A percentile compares a stretch with the other conserved stretches of the same genome.
Conservation (phyloP, 2,329 filamentous ascomycete species). For the Clonostachys rhizophaga region DNA sequence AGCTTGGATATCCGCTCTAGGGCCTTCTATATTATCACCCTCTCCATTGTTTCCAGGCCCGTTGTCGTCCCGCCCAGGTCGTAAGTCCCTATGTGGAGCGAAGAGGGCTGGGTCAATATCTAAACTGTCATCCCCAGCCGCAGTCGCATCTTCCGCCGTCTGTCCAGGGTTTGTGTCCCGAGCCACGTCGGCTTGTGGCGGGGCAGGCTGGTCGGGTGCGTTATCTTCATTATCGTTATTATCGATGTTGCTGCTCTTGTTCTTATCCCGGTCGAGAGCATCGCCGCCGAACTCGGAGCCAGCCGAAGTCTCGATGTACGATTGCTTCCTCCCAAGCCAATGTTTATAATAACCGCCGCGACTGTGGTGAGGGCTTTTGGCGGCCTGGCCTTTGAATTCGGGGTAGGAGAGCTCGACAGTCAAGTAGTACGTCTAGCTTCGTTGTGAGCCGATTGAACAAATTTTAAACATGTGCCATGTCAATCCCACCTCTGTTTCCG, state of each 20-base stretch:
- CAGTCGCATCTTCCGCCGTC: too few species aligned
- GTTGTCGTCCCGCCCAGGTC: neutral
- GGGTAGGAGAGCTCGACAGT: conserved; percentile 59
- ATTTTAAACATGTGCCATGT: too few species aligned
- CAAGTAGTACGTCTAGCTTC: conserved; percentile 54
- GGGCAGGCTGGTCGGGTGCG: too few species aligned
- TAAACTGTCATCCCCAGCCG: too few species aligned
- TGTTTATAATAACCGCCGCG: conserved; percentile 42
- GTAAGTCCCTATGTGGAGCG: too few species aligned
- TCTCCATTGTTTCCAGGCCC: neutral
- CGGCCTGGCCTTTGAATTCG: conserved; percentile 45
- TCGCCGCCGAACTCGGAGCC: too few species aligned
- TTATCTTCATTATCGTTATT: too few species aligned
- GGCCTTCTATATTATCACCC: conserved; percentile 1
- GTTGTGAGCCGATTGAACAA: neutral
- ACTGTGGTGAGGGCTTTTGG: conserved; percentile 27
- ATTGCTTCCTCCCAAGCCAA: neutral
- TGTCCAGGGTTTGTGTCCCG: too few species aligned
- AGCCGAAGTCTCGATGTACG: neutral
- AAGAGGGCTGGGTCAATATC: too few species aligned
- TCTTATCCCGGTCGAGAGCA: too few species aligned
- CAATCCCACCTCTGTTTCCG: conserved; percentile 51
- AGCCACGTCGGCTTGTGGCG: too few species aligned
- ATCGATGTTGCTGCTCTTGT: too few species aligned
- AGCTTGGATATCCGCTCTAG: neutral